Base-by-base conservation (phyloP, 495 filamentous ascomycete species). In the Hapsidospora chrysogenum region DNA sequence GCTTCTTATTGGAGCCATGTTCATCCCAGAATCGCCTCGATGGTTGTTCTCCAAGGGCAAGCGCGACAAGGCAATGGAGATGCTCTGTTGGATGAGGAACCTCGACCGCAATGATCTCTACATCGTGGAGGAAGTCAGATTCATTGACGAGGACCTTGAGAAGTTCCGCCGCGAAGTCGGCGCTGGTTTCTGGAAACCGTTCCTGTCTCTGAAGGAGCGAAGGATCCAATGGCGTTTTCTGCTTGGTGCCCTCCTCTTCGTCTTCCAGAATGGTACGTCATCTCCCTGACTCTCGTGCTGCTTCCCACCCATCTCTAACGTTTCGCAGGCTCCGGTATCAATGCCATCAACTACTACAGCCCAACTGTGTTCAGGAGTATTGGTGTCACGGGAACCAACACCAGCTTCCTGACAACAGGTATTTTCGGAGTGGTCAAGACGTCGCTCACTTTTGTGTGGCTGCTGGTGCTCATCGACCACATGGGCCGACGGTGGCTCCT, bases 271-370 rank as follows among this genome's bases (percentile, higher is more conserved):
- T 36, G 31, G 31, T 33, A 22, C 20, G 31, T n/a, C n/a, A 13
- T n/a, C 2, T 19, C 4, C 9, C 8, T 18, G 16, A n/a, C 20
- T 10, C 17, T 22, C 2, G n/a, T n/a, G 9, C 6, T 21, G 7
- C 6, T 3, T 3, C 20, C 23, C n/a, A 23, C 10, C 11, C 23
- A 2, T 33, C 5, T 11, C 31, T 33, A 22, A 33, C 9, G 7
- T 13, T 11, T 21, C 23, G 9, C 18, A 33, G 48, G 67, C 3
- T 66, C 61, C 3, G 73, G 76, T 13, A 79, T 78, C 53, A 77
- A 78, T 34, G 70, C 72, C 17, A 73, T 77, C 50, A 77, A 78
- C 58, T 76, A 75, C 52, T 77, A 75, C 53, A 59, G 52, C 3
- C 70, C 70, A 7, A 70, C 66, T 0, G 66, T 76, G 21, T 76